Evolutionary conservation across 2,329 filamentous ascomycete genomes (phyloP).

Genomic region (Fusarium lateritium): DNA sequence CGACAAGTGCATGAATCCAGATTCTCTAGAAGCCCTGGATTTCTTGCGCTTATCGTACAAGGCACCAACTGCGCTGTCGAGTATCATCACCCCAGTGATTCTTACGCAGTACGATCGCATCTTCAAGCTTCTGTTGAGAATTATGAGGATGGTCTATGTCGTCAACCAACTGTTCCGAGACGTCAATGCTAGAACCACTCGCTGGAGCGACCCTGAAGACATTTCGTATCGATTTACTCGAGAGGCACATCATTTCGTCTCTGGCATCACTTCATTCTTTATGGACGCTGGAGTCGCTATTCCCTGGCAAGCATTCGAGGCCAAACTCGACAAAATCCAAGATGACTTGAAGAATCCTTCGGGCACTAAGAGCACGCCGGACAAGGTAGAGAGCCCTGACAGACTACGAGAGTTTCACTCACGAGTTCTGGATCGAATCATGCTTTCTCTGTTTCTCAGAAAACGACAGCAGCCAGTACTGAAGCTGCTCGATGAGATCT

Average conservation of each 20-base stretch:
- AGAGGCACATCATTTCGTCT: slow-evolving; percentile 86
- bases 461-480: slow-evolving; percentile 82
- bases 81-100: slow-evolving; percentile 79
- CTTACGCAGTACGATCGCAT: slow-evolving; percentile 87
- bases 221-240: slow-evolving; percentile 73
- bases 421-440: slow-evolving; percentile 79
- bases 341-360: slow-evolving; percentile 62
- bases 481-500: slow-evolving; percentile 82
- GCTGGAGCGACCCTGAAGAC: slow-evolving; percentile 57
- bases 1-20: slow-evolving; percentile 84
- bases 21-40: slow-evolving; percentile 90
- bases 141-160: slow-evolving; percentile 84
- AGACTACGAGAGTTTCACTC: slow-evolving; percentile 80
- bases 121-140: slow-evolving; percentile 83
- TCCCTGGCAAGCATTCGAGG: slow-evolving; percentile 80
- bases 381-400: slow-evolving; percentile 68
- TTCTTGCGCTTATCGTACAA: slow-evolving; percentile 92
- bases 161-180: slow-evolving; percentile 76
- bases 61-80: slow-evolving; percentile 77
- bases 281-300: slow-evolving; percentile 82
- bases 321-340: slow-evolving; percentile 75
- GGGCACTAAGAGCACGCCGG: slow-evolving; percentile 54
- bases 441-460: slow-evolving; percentile 79
- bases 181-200: slow-evolving; percentile 59
- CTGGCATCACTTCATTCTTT: slow-evolving; percentile 80